Evolutionary conservation across 2,329 filamentous ascomycete genomes (phyloP), one percentile per base, ranked within the genome.

Genomic region (Hymenoscyphus infarciens): DNA sequence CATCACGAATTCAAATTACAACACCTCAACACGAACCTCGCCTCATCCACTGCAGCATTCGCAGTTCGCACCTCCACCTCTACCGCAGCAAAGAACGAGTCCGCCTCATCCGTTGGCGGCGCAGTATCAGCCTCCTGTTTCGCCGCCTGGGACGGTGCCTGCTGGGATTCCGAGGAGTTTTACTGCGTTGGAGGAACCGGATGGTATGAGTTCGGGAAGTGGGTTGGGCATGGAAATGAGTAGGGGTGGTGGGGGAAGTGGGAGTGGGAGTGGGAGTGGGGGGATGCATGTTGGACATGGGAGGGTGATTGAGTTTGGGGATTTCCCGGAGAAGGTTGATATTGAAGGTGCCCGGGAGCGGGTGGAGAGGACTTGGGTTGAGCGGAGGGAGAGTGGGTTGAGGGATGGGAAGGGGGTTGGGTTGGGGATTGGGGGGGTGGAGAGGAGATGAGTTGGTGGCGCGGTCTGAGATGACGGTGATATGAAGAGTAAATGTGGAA

Each of bases 251-350:
- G 63, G 53, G 25, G 64, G 64, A 0, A 61, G 49, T 61, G 42
- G 64, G 0, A 61, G 49, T 61, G 42, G 57, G 3, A 63, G 53
- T 27, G 64, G 62, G 0, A 63, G 49, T 62, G 69, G 64, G 2
- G 68, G 67, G 0, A 42, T 69, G 11, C 62, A 33, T 11, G 54
- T 69, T 15, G 64, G 62, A 4, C 49, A 62, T 13, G 61, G 65
- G 1, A 59, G 60, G 29, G 35, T 72, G 8, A 67, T 72, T 59
- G 66, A 64, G 13, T 73, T 73, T 64, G 70, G 70, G 1, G 68
- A 69, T 58, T 66, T 66, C 38, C 66, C 68, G 10, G 69, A 71
- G n/a, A 29, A 53, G 22, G 67, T 69, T 13, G 62, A 57, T 63
- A 57, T 63, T 35, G 57, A 57, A 31, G 58, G 58, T n/a, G 64